These are phyloP conservation scores for Pichia sp. DNA, from an alignment of 1,139 yeast genomes.

Conservation along the genomic window DNA sequence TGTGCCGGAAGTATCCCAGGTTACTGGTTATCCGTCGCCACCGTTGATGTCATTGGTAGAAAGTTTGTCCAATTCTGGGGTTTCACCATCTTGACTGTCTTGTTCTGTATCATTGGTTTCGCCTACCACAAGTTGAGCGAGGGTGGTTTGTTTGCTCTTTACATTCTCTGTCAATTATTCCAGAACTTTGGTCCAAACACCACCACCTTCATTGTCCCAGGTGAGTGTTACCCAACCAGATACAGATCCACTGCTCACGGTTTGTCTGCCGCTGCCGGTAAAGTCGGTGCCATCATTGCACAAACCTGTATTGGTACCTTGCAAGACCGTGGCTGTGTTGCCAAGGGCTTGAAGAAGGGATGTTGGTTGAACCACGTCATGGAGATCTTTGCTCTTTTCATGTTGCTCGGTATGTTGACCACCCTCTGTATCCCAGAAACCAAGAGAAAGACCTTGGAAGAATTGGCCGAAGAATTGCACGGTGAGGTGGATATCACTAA, in stretches of 20 bases:
- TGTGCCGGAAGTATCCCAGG: constrained; percentile 94
- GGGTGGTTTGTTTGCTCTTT: constrained; percentile 67
- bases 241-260: constrained; percentile 99
- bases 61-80: constrained; percentile 75
- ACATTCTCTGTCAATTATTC: constrained; percentile 77
- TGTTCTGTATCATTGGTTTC: constrained; percentile 73
- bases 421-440: constrained; percentile 81
- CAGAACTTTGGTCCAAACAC: constrained; percentile 93
- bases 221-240: constrained; percentile 95
- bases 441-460: constrained; percentile 82
- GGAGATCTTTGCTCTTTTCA: constrained; percentile 88
- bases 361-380: constrained; percentile 88
- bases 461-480: constrained; percentile 70
- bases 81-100: constrained; percentile 60
- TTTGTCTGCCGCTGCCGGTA: constrained; percentile 93
- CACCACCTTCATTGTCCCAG: constrained; percentile 93
- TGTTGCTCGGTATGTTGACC: constrained; percentile 68
- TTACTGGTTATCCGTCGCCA: constrained; percentile 77
- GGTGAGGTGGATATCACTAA: constrained; percentile 57
- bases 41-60: constrained; percentile 76
- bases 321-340: constrained; percentile 69
- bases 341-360: constrained; percentile 41
- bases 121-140: constrained; percentile 64
- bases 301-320: constrained; percentile 87
- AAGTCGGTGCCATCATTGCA: constrained; percentile 94